Conservation (phyloP, 192 early-diverging fungal species). For the Linnemannia elongata region DNA sequence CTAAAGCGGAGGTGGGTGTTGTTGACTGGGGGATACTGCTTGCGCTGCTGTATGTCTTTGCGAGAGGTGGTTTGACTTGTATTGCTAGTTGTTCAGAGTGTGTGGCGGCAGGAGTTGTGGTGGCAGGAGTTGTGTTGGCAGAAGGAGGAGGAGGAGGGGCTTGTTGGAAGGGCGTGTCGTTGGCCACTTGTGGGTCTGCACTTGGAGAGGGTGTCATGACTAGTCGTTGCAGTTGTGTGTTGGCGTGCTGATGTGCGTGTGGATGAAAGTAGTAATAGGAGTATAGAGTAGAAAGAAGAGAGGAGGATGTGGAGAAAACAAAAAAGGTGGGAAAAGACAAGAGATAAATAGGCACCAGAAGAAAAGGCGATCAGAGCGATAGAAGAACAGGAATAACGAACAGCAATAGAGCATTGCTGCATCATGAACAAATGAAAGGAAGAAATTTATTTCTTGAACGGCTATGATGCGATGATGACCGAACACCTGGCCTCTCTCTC, state of each 20-base stretch:
- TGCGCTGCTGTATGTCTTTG: neutral
- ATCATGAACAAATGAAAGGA: neutral
- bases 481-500: too few relatives aligned
- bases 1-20: neutral
- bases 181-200: neutral
- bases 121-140: neutral
- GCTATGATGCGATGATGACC: too few relatives aligned
- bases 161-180: neutral
- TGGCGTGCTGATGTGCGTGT: neutral
- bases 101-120: neutral
- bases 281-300: neutral
- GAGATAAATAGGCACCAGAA: neutral
- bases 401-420: neutral
- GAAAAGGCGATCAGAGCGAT: neutral
- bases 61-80: neutral
- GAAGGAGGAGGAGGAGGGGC: neutral
- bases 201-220: slow-evolving; percentile 9
- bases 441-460: neutral
- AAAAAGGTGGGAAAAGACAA: neutral
- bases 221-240: slow-evolving; percentile 10
- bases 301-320: neutral
- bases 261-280: neutral
- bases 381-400: neutral
- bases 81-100: neutral
- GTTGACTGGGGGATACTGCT: neutral